Evolutionary conservation across 768 basidiomycete genomes (phyloP).

Genomic region (Leucocoprinus leucothites): DNA sequence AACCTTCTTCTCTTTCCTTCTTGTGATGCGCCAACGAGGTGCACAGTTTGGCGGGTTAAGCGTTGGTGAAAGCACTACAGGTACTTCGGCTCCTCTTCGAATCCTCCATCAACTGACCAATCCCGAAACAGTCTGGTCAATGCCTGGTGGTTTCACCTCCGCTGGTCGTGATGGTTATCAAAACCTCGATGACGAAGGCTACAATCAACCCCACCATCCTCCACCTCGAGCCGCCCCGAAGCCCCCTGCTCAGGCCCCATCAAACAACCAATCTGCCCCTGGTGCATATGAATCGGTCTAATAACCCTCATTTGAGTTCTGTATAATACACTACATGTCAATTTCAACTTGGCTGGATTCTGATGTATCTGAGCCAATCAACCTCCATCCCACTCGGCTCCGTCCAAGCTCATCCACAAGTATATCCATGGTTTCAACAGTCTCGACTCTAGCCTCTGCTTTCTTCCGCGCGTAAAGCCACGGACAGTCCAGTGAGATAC

Average conservation of each 20-base stretch:
- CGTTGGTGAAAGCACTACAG: slow-evolving; percentile 50
- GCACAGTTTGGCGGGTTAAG: slow-evolving; percentile 50
- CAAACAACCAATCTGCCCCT: slow-evolving; percentile 22
- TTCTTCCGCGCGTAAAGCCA: slow-evolving; percentile 75
- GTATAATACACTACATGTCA: slow-evolving; percentile 7
- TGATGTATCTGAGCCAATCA: background rate
- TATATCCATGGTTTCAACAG: slow-evolving; percentile 32
- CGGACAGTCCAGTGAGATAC: slow-evolving; percentile 85
- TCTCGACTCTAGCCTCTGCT: slow-evolving; percentile 39
- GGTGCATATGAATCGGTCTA: slow-evolving; percentile 43
- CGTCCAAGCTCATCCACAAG: slow-evolving; percentile 11
- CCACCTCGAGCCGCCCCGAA: slow-evolving; percentile 29
- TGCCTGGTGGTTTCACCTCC: slow-evolving; percentile 72
- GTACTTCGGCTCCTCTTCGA: slow-evolving; percentile 27
- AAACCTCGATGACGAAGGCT: slow-evolving; percentile 52
- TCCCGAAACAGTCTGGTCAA: slow-evolving; percentile 68
- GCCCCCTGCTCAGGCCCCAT: background rate
- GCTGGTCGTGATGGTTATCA: slow-evolving; percentile 57
- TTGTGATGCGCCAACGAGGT: slow-evolving; percentile 56
- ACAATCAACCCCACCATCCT: slow-evolving; percentile 22
- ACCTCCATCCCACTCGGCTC: background rate
- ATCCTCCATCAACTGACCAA: slow-evolving; percentile 8
- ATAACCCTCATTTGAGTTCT: slow-evolving; percentile 1
- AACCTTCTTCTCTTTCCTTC: slow-evolving; percentile 49
- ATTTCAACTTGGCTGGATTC: slow-evolving; percentile 8